Percentiles rank a stretch among this genome's conserved stretches.
These are phyloP conservation scores for Claviceps fusiformis DNA, from an alignment of 2,329 filamentous ascomycete genomes.

Conservation along the genomic window DNA sequence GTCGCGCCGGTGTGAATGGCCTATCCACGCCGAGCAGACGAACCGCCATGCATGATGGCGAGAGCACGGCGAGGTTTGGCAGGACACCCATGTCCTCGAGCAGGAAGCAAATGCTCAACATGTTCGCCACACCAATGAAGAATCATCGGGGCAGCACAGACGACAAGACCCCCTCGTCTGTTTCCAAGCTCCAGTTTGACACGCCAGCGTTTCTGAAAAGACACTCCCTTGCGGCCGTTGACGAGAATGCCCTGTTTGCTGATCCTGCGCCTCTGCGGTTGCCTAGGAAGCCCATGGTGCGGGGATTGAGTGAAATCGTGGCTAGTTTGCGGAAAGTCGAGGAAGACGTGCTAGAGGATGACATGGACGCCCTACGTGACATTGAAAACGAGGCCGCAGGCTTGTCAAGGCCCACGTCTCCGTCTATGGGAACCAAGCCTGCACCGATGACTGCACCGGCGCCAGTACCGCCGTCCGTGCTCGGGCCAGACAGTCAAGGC, in stretches of 20 bases:
- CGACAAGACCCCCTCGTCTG: slow-evolving; percentile 33
- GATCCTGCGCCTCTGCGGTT: slow-evolving; percentile 35
- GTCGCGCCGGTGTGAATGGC: slow-evolving; percentile 15
- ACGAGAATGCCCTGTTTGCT: slow-evolving; percentile 41
- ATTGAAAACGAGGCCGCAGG: slow-evolving; percentile 39
- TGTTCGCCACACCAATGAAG: slow-evolving; percentile 52
- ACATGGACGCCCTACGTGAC: slow-evolving; percentile 61
- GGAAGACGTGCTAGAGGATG: slow-evolving; percentile 57
- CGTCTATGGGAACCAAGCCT: slow-evolving; percentile 17
- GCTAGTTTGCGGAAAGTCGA: slow-evolving; percentile 56
- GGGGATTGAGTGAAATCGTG: slow-evolving; percentile 62
- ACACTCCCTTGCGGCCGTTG: slow-evolving; percentile 33
- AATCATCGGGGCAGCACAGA: slow-evolving; percentile 27
- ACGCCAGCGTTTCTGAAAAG: slow-evolving; percentile 59
- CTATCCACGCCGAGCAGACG: slow-evolving; percentile 32
- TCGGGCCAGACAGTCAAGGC: slow-evolving; percentile 27
- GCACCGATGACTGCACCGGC: slow-evolving; percentile 4
- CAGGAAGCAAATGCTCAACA: slow-evolving; percentile 48
- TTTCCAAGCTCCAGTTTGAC: slow-evolving; percentile 44
- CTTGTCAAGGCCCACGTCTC: slow-evolving; percentile 10
- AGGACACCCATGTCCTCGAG: slow-evolving; percentile 41
- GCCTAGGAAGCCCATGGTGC: slow-evolving; percentile 47
- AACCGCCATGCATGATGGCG: slow-evolving; percentile 16
- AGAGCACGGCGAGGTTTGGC: slow-evolving; percentile 21
- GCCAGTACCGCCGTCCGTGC: neutral